Conservation (phyloP, 2,329 filamentous ascomycete species). For the Colletotrichum endophyticum region DNA sequence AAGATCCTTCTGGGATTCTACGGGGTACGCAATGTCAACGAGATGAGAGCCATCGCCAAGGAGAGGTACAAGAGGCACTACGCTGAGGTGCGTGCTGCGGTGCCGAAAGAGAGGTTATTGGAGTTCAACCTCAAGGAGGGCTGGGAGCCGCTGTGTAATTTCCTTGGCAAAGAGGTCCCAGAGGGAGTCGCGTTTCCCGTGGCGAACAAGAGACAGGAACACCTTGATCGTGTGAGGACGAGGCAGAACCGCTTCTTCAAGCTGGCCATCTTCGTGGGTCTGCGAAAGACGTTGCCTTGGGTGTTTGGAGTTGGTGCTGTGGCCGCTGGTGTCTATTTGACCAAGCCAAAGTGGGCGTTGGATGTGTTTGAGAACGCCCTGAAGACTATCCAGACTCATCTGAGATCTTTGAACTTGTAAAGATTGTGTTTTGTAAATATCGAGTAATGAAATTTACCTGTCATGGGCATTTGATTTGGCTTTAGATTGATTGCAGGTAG, state of each 20-base stretch:
- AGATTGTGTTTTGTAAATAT: background rate
- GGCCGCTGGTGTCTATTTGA: background rate
- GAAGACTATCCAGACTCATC: background rate
- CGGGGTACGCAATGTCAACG: constrained; percentile 23
- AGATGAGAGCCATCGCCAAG: constrained; percentile 41
- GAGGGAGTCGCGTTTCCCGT: constrained; percentile 31
- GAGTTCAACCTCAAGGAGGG: constrained; percentile 44
- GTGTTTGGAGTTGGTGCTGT: background rate
- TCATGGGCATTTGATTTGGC: background rate
- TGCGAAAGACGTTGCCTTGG: background rate
- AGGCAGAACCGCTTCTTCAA: constrained; percentile 9
- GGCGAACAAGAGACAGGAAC: constrained; percentile 32
- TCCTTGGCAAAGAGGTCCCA: constrained; percentile 41
- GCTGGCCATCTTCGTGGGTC: background rate
- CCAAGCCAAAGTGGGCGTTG: background rate
- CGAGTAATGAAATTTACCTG: background rate
- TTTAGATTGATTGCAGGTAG: background rate
- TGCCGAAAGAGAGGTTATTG: constrained; percentile 37
- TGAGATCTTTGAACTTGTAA: background rate
- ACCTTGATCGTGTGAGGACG: constrained; percentile 2
- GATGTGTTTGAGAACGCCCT: background rate
- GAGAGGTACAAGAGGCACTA: constrained; percentile 42
- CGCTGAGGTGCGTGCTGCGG: constrained; percentile 35
- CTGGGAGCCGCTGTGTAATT: constrained; percentile 45
- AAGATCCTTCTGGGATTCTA: constrained; percentile 35